Conservation (phyloP, 805 yeast species). For the Pachysolen tannophilus region DNA sequence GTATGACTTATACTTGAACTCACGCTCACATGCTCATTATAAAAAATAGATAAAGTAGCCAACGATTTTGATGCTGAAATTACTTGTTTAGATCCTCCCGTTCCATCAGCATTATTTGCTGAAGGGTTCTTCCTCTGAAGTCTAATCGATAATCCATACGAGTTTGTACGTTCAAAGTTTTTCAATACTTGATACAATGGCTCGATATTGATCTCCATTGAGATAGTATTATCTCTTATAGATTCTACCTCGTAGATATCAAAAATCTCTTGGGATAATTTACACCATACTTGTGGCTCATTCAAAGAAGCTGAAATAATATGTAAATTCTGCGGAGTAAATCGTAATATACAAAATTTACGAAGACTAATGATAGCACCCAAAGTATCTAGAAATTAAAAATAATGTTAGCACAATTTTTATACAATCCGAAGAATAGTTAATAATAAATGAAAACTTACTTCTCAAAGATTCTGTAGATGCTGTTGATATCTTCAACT, state of each 20-base stretch:
- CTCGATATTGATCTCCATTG: constrained; percentile 57
- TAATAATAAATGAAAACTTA: constrained; percentile 4
- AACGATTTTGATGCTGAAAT: constrained; percentile 26
- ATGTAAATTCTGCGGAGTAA: constrained; percentile 39
- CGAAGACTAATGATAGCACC: constrained; percentile 44
- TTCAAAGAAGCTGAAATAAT: constrained; percentile 43
- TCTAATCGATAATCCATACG: constrained; percentile 42
- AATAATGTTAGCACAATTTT: constrained; percentile 13
- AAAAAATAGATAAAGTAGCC: constrained; percentile 48
- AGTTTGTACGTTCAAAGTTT: constrained; percentile 45
- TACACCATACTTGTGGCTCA: constrained; percentile 68
- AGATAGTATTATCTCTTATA: constrained; percentile 43
- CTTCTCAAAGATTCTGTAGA: constrained; percentile 8
- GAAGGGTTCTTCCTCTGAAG: constrained; percentile 34
- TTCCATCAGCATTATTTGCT: constrained; percentile 13
- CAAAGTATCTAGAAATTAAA: constrained; percentile 25
- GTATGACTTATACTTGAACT: constrained; percentile 50
- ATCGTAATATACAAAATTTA: constrained; percentile 47
- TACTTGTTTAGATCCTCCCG: not conserved
- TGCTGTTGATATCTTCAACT: constrained; percentile 11
- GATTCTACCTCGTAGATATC: constrained; percentile 43
- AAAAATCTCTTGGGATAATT: constrained; percentile 38
- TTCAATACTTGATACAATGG: constrained; percentile 48
- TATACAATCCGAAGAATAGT: not conserved
- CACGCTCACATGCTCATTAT: constrained; percentile 35